Conservation (phyloP, 2,329 filamentous ascomycete genomes). For the Thermoascus crustaceus region DNA sequence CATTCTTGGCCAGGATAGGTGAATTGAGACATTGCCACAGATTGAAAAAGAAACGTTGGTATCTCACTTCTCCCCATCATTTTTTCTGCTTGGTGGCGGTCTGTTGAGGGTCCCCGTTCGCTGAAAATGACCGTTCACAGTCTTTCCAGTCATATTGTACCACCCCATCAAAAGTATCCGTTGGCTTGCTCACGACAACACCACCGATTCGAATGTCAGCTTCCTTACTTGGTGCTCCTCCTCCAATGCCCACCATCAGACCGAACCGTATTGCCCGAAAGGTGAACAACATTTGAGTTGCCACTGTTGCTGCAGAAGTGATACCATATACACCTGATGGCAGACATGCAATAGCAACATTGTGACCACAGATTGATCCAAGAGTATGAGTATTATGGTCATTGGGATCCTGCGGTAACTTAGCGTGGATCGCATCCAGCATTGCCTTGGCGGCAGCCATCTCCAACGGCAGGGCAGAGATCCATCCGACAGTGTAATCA, state of each 20-base stretch:
- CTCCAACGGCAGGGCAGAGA: too few relatives aligned
- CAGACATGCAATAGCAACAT: constrained; percentile 17
- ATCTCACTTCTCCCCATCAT: constrained; percentile 1
- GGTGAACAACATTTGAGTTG: constrained; percentile 9
- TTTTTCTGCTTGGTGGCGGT: constrained; percentile 5
- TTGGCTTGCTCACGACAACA: constrained; percentile 11
- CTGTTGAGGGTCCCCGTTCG: constrained; percentile 8
- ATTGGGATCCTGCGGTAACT: too few relatives aligned
- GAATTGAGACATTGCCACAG: not conserved
- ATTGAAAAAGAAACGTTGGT: not conserved
- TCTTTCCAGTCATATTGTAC: constrained; percentile 14
- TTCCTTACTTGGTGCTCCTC: constrained; percentile 10
- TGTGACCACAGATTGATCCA: constrained; percentile 12
- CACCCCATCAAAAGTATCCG: constrained; percentile 11
- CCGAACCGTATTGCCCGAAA: constrained; percentile 11
- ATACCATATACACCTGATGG: constrained; percentile 18
- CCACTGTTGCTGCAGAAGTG: constrained; percentile 20
- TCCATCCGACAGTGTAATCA: too few relatives aligned
- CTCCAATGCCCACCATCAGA: constrained; percentile 14
- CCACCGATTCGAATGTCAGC: constrained; percentile 14
- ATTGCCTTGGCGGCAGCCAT: too few relatives aligned
- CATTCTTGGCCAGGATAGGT: not conserved
- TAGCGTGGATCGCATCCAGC: too few relatives aligned
- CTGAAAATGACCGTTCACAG: constrained; percentile 4
- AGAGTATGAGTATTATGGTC: constrained; percentile 10